Conservation (phyloP, 768 basidiomycete species). For the Mycena galericulata region DNA sequence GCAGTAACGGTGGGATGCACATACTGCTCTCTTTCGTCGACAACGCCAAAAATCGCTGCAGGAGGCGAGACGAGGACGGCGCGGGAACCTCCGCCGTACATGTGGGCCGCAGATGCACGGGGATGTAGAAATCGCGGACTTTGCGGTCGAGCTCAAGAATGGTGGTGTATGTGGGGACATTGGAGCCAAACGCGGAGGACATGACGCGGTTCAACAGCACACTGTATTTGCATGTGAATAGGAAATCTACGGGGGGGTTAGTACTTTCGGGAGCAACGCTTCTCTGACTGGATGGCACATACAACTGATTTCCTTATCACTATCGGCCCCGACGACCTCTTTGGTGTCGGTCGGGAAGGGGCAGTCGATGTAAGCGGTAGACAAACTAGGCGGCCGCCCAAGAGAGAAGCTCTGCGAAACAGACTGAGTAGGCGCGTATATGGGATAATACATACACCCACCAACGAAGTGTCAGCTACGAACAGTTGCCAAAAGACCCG, state of each 20-base stretch:
- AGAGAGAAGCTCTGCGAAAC: conserved; percentile 66
- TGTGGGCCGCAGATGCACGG: conserved; percentile 56
- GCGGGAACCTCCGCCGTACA: conserved; percentile 37
- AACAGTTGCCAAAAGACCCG: conserved; percentile 80
- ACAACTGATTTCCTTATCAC: conserved; percentile 43
- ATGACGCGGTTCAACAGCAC: conserved; percentile 64
- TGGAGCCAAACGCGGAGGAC: conserved; percentile 63
- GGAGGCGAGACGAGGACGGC: conserved; percentile 39
- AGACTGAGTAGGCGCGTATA: neutral
- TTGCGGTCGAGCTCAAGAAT: conserved; percentile 71
- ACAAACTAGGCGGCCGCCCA: conserved; percentile 71
- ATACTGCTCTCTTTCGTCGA: conserved; percentile 63
- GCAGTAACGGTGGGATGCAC: conserved; percentile 27
- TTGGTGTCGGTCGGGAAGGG: conserved; percentile 62
- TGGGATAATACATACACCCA: conserved; percentile 41
- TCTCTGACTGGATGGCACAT: neutral
- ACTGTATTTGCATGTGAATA: conserved; percentile 69
- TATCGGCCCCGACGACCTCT: conserved; percentile 43
- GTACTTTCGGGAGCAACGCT: neutral
- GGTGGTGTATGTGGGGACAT: conserved; percentile 60
- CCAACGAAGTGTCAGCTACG: conserved; percentile 69
- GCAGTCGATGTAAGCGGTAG: conserved; percentile 65
- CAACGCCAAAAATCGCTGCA: conserved; percentile 60
- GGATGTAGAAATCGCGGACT: conserved; percentile 71
- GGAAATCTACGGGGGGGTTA: conserved; percentile 55